Evolutionary conservation across 1,139 yeast genomes (phyloP), one percentile per base, ranked within the genome.

Genomic region (Pichia sp.): DNA sequence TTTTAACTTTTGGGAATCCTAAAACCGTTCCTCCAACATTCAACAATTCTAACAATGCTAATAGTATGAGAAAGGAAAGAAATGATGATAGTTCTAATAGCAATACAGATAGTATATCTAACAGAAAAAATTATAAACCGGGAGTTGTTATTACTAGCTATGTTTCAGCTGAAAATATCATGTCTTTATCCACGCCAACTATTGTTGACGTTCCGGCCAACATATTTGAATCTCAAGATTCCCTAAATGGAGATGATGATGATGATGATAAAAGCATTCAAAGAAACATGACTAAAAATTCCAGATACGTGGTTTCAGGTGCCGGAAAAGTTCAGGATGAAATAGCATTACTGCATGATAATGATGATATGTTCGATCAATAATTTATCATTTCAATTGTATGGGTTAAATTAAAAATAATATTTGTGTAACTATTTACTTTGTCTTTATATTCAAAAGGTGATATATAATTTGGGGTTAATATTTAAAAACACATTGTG

Each of bases 191-290:
- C 1, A 48, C 39, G 5, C 47, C 52, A 3, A 43, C 40, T 24
- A 40, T 53, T 19, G 48, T 48, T 22, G 55, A 53, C 37, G 55
- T 53, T 20, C 55, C 55, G 9, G 49, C 48, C 3, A 42, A 42
- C 22, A 46, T 52, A 15, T 42, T 42, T 32, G 44, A 44, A 15
- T 37, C 40, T 2, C 38, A 47, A 27, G 15, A 21, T 7, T 20
- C n/a, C 21, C 14, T 9, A 19, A 17, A 27, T 27, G 32, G 17
- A 19, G 21, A 22, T 22, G 28, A 18, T 18, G 9, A 6, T 9
- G 22, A n/a, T 19, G 30, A 14, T n/a, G n/a, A n/a, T n/a, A n/a
- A n/a, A n/a, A n/a, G n/a, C n/a, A n/a, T n/a, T 20, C 31, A 12
- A 24, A 37, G 20, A 18, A 34, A 30, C 7, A 20, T 18, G 12